These are phyloP conservation scores for Endoconidiophora laricicola DNA, from an alignment of 2,329 filamentous ascomycete genomes.

Conservation along the genomic window DNA sequence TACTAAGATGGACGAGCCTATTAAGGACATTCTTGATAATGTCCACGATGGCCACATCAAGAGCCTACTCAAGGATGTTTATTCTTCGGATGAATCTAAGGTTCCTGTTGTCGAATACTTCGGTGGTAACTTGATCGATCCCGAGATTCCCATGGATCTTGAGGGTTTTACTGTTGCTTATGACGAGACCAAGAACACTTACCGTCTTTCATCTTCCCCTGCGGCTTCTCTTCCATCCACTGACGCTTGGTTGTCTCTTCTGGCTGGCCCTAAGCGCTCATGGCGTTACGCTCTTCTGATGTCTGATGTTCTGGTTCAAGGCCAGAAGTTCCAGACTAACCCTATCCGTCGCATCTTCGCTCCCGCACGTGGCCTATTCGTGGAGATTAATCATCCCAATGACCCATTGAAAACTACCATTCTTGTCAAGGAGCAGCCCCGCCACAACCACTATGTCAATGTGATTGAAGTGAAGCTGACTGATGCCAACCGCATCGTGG, in stretches of 20 bases:
- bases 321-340: slow-evolving; percentile 93
- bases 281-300: slow-evolving; percentile 94
- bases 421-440: slow-evolving; percentile 69
- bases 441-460: slow-evolving; percentile 72
- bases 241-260: slow-evolving; percentile 72
- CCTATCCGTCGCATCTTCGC: slow-evolving; percentile 84
- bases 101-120: slow-evolving; percentile 91
- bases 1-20: slow-evolving; percentile 75
- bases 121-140: slow-evolving; percentile 66
- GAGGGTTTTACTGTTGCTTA: slow-evolving; percentile 76
- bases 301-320: slow-evolving; percentile 85
- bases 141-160: slow-evolving; percentile 56
- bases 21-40: slow-evolving; percentile 84
- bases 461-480: slow-evolving; percentile 72
- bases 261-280: slow-evolving; percentile 71
- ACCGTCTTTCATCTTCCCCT: slow-evolving; percentile 63
- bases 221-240: slow-evolving; percentile 58
- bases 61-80: slow-evolving; percentile 62
- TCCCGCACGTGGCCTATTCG: slow-evolving; percentile 68
- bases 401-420: slow-evolving; percentile 73
- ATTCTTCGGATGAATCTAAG: slow-evolving; percentile 51
- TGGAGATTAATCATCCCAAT: slow-evolving; percentile 72
- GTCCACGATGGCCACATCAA: slow-evolving; percentile 82
- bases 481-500: slow-evolving; percentile 60
- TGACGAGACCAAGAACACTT: slow-evolving; percentile 62